A percentile compares a stretch with the other conserved stretches of the same genome.
phyloP scores from a whole-genome alignment of 495 filamentous ascomycete species.

The Trichoderma parareesei region DNA sequence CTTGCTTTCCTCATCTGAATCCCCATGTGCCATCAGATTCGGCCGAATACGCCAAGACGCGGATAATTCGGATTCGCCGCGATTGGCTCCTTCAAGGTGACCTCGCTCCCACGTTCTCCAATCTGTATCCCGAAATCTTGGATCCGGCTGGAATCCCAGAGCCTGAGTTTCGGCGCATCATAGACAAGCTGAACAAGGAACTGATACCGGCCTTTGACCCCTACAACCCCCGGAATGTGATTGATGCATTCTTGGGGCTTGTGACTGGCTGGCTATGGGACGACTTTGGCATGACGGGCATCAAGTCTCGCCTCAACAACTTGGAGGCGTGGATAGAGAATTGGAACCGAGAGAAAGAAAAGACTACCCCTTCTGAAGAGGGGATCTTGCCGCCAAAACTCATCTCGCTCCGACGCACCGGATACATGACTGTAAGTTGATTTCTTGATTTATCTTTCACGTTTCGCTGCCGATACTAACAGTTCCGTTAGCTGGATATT shows the following conservation, averaged over 20 bases:
- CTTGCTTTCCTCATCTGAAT: conserved; percentile 88
- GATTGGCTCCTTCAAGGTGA: conserved; percentile 90
- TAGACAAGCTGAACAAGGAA: conserved; percentile 67
- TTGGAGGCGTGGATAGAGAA: conserved; percentile 72
- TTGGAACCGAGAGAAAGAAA: conserved; percentile 64
- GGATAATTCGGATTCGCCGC: conserved; percentile 81
- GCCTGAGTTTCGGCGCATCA: conserved; percentile 70
- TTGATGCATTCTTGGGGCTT: conserved; percentile 69
- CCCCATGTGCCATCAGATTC: conserved; percentile 77
- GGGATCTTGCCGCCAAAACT: conserved; percentile 55
- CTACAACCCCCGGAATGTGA: conserved; percentile 56
- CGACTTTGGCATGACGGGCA: conserved; percentile 64
- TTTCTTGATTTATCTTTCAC: neutral
- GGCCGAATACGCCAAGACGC: conserved; percentile 62
- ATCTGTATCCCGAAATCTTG: conserved; percentile 90
- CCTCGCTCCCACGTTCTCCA: conserved; percentile 86
- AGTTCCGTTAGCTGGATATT: conserved; percentile 55
- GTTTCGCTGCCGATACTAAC: conserved; percentile 14
- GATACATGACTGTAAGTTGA: conserved; percentile 71
- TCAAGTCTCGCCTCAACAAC: conserved; percentile 56
- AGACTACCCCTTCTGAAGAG: conserved; percentile 41
- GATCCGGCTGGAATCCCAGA: conserved; percentile 73
- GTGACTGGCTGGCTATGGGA: conserved; percentile 91
- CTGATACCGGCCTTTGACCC: conserved; percentile 68
- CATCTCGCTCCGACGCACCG: conserved; percentile 69